Evolutionary conservation across 176 grass and related monocot genomes (phyloP).

Genomic region (Eleusine indica): DNA sequence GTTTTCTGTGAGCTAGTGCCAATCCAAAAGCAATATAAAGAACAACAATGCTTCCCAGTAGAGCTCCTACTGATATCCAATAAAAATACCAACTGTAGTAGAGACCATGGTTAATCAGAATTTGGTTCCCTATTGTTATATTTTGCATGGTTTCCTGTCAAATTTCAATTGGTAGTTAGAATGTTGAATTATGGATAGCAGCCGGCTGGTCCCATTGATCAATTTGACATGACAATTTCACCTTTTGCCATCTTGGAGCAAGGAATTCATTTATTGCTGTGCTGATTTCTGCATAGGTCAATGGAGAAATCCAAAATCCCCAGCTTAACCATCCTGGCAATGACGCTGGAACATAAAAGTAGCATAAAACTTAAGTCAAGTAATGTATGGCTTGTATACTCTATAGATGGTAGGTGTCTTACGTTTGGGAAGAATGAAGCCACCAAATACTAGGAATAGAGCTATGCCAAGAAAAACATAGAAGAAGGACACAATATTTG

Average conservation of each 20-base stretch:
- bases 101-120: background rate
- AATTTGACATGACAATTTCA: background rate
- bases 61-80: conserved; percentile 63
- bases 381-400: background rate
- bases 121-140: conserved; percentile 5
- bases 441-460: background rate
- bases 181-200: background rate
- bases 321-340: conserved; percentile 68
- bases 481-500: background rate
- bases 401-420: background rate
- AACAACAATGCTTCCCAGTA: conserved; percentile 47
- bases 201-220: background rate
- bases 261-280: conserved; percentile 66
- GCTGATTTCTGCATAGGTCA: conserved; percentile 60
- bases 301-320: conserved; percentile 72
- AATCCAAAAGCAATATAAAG: conserved; percentile 59
- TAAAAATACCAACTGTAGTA: conserved; percentile 57
- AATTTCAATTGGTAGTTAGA: background rate
- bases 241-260: conserved; percentile 74
- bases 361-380: background rate
- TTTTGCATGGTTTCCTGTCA: conserved; percentile 22
- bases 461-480: background rate
- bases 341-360: conserved; percentile 37
- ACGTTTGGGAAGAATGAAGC: conserved; percentile 16
- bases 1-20: conserved; percentile 52